A percentile compares a stretch with the other conserved stretches of the same genome.
These are phyloP conservation scores for Tuber indicum DNA, from an alignment of 495 filamentous ascomycete species.

Conservation along the genomic window DNA sequence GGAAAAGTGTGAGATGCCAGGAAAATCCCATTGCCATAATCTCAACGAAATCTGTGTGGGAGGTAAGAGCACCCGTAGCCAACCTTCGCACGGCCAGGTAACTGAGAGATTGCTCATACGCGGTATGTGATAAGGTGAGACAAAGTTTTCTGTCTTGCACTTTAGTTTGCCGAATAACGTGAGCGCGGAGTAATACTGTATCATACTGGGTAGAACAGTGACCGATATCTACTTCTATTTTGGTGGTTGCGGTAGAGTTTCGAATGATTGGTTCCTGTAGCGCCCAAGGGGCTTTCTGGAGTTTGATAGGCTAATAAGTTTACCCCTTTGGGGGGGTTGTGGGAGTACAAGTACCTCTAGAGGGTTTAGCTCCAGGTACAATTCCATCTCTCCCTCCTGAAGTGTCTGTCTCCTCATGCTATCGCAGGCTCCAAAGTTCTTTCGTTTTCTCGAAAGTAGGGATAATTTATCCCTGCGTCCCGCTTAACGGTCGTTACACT, in stretches of 20 bases:
- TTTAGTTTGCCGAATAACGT: constrained; percentile 5
- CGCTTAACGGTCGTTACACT: neutral
- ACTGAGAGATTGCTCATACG: neutral
- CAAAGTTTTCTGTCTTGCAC: neutral
- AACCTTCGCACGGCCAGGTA: neutral
- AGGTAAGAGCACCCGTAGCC: neutral
- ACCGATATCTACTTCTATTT: neutral
- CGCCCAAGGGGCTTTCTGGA: neutral
- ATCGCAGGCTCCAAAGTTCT: neutral
- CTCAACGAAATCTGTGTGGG: neutral
- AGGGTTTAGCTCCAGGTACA: neutral
- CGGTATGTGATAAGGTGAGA: neutral
- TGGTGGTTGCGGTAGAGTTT: neutral
- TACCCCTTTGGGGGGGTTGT: neutral
- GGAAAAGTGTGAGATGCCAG: neutral
- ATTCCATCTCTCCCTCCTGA: neutral
- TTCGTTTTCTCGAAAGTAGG: neutral
- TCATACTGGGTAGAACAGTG: neutral
- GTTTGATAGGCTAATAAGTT: neutral
- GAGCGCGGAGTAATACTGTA: neutral
- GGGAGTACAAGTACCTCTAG: neutral
- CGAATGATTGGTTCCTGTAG: neutral
- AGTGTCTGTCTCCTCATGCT: neutral
- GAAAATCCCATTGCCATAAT: neutral
- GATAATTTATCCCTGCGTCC: neutral